These are phyloP conservation scores for Auricularia sp. DNA, from an alignment of 768 basidiomycete species.

Conservation along the genomic window DNA sequence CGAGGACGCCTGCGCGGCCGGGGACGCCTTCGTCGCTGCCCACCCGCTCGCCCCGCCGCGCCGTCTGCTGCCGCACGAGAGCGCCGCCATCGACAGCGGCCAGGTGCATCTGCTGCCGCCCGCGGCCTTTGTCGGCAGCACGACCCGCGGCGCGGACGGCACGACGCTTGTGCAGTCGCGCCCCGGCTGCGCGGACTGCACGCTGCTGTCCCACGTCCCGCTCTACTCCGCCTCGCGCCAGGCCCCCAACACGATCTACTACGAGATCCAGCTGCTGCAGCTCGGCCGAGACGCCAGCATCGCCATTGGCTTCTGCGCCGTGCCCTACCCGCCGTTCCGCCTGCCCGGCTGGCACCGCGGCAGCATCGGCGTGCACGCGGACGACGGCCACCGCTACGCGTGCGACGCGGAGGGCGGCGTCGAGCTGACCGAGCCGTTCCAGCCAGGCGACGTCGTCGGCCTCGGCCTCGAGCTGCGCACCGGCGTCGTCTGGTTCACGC, in stretches of 20 bases:
- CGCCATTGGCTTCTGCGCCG: not conserved
- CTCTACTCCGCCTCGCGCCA: not conserved
- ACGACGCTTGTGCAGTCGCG: not conserved
- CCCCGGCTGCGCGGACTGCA: not conserved
- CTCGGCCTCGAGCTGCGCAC: constrained; percentile 92
- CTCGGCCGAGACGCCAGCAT: not conserved
- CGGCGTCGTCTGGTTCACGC: constrained; percentile 95
- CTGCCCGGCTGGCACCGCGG: constrained; percentile 61
- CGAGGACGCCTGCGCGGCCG: not conserved
- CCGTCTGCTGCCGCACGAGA: not conserved
- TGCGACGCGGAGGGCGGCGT: constrained; percentile 84
- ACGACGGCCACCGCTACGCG: not conserved
- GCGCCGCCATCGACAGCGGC: not conserved
- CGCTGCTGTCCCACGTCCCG: not conserved
- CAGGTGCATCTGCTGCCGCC: not conserved
- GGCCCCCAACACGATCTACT: not conserved
- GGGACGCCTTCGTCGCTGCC: not conserved
- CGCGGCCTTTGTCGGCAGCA: not conserved
- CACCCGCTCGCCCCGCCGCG: not conserved
- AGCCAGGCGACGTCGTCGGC: constrained; percentile 88
- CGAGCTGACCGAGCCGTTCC: constrained; percentile 94
- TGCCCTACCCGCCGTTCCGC: constrained; percentile 87
- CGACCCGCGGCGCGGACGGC: not conserved
- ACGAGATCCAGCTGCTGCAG: not conserved
- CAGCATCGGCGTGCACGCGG: not conserved